Conservation (phyloP, 2,329 filamentous ascomycete species). For the Diplocarpon rosae region DNA sequence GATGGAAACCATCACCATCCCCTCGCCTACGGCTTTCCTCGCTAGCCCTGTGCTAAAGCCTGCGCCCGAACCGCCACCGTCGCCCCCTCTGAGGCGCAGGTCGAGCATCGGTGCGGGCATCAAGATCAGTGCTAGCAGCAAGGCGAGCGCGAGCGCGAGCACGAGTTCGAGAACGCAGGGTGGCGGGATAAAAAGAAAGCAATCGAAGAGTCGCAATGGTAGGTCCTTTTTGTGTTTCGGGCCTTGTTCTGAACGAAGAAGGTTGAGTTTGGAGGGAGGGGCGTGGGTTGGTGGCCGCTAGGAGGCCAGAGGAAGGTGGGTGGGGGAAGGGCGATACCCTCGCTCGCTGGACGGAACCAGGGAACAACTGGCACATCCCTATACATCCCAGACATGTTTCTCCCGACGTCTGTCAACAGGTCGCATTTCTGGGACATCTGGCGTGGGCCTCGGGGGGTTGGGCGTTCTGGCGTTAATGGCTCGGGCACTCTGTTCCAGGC, state of each 20-base stretch:
- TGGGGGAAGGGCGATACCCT: not conserved
- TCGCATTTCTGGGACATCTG: no score
- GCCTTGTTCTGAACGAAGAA: slow-evolving; percentile 23
- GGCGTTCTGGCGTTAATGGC: not conserved
- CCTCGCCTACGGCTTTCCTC: slow-evolving; percentile 45
- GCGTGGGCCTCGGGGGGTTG: no score
- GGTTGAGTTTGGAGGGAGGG: slow-evolving; percentile 12
- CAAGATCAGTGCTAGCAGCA: slow-evolving; percentile 1
- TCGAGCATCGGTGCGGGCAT: no score
- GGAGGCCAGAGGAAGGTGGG: not conserved
- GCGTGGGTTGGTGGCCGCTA: not conserved
- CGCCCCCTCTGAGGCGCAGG: not conserved
- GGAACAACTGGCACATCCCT: no score
- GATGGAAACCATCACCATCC: slow-evolving; percentile 50
- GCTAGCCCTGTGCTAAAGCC: slow-evolving; percentile 28
- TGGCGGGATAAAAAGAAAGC: slow-evolving; percentile 49
- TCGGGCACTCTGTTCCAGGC: not conserved
- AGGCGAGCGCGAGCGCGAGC: slow-evolving; percentile 11
- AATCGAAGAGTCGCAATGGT: slow-evolving; percentile 69
- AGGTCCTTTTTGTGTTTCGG: slow-evolving; percentile 27
- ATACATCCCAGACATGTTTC: no score
- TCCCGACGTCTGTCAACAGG: not conserved
- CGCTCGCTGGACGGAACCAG: not conserved
- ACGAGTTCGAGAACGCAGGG: slow-evolving; percentile 23
- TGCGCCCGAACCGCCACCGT: slow-evolving; percentile 22